These are phyloP conservation scores for Iris pallida DNA, from an alignment of 116 monocot genomes.

Conservation along the genomic window DNA sequence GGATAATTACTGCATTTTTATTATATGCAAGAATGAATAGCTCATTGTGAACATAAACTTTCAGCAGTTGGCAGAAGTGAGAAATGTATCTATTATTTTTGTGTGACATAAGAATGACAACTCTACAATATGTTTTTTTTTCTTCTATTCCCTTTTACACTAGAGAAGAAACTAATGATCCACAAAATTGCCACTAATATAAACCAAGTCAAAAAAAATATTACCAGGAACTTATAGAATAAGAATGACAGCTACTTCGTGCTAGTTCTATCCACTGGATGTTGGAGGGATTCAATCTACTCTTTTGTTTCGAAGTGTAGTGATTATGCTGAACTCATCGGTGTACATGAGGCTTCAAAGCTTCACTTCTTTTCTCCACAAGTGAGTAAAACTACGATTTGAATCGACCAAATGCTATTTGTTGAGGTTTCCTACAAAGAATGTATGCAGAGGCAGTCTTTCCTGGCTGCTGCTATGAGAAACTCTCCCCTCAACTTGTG, in stretches of 20 bases:
- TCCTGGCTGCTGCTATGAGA: not conserved
- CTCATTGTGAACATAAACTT: too few species aligned
- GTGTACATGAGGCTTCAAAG: not conserved
- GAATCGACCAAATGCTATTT: constrained; percentile 5
- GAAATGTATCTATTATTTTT: not conserved
- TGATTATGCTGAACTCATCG: not conserved
- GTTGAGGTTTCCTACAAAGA: not conserved
- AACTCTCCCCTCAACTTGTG: not conserved
- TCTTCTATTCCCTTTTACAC: not conserved
- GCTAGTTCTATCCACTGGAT: constrained; percentile 2
- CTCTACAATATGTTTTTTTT: not conserved
- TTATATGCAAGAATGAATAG: too few species aligned
- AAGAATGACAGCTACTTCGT: not conserved
- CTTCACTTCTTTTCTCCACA: not conserved
- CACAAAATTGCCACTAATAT: not conserved
- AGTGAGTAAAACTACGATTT: not conserved
- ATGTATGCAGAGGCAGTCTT: not conserved
- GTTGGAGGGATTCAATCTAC: not conserved
- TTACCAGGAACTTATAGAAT: not conserved
- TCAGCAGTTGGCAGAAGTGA: not conserved
- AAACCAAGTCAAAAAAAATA: not conserved
- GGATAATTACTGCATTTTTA: too few species aligned
- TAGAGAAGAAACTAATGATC: not conserved
- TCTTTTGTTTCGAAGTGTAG: not conserved
- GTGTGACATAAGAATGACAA: not conserved